Base-by-base conservation (phyloP, 2,329 filamentous ascomycete genomes). In the Aspergillus amoenus region DNA sequence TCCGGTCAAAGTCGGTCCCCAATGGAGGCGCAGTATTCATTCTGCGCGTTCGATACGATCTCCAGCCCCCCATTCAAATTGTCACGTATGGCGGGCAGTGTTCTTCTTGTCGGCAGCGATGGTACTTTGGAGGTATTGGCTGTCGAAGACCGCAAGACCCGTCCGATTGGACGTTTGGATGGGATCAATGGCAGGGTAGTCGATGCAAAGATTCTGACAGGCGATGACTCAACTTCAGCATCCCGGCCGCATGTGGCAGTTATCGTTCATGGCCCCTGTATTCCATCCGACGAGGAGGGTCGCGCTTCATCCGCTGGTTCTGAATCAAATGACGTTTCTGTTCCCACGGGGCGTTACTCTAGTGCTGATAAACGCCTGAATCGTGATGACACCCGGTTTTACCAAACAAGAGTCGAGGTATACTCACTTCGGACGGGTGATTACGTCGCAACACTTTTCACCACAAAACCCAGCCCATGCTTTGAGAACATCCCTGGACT, bases 371-470 rank as follows among this genome's bases (percentile, higher is more conserved):
- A 55, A 45, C 67, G 67, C 9, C 44, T 59, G 8, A 66, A 41
- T 21, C 69, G 62, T 50, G 69, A 72, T 5, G 72, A 75, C 9
- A 52, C 62, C 1, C 61, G 61, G 17, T 68, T 66, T 46, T 95
- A 93, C 68, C 92, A 96, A 73, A 97, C 93, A 0, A 88, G 88
- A 0, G 91, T 96, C 5, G 91, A 97, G 65, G 79, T 97, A 0
- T 96, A 93, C 73, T 97, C 93, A 1, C 78, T 97, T 58, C 86
- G 84, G 64, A 90, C 87, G n/a, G 87, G 87, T 65, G 82, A 84
- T 60, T 84, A 85, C 55, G 76, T 97, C 54, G 84, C 87, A 24
- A 88, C 90, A 0, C 78, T 97, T 8, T 87, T 95, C 59, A 84
- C 87, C 65, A 86, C 88, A 83, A 89, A 49, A 80, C 85, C 69